These are phyloP conservation scores for Pseudogymnoascus sp. DNA, from an alignment of 2,329 filamentous ascomycete species.

Conservation along the genomic window DNA sequence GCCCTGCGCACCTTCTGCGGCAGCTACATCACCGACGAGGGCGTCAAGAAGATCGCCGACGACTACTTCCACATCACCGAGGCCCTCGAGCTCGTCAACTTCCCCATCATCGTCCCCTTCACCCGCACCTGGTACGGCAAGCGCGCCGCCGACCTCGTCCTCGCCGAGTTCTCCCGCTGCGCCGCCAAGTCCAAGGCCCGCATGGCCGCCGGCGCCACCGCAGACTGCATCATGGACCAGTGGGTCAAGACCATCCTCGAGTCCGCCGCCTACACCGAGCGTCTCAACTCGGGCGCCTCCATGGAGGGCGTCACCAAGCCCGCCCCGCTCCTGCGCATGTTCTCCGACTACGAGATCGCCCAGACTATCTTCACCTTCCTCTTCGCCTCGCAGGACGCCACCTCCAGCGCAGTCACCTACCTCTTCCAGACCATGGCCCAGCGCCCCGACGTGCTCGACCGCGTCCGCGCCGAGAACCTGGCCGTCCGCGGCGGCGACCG, in stretches of 20 bases:
- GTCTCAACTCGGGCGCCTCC: slow-evolving; percentile 61
- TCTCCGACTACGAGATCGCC: slow-evolving; percentile 83
- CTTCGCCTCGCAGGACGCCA: slow-evolving; percentile 95
- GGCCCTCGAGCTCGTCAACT: slow-evolving; percentile 94
- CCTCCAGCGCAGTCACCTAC: slow-evolving; percentile 88
- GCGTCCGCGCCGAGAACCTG: slow-evolving; percentile 85
- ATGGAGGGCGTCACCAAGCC: slow-evolving; percentile 72
- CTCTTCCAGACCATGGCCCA: slow-evolving; percentile 91
- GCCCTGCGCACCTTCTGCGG: slow-evolving; percentile 96
- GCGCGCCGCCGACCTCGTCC: slow-evolving; percentile 86
- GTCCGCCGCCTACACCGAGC: slow-evolving; percentile 72
- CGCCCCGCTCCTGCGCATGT: slow-evolving; percentile 70
- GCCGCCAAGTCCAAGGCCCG: slow-evolving; percentile 87
- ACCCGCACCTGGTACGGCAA: slow-evolving; percentile 97
- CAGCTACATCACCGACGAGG: slow-evolving; percentile 84
- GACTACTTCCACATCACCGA: slow-evolving; percentile 97
- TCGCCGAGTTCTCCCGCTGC: slow-evolving; percentile 82
- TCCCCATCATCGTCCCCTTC: slow-evolving; percentile 90
- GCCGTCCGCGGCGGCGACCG: slow-evolving; percentile 65
- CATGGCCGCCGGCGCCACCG: slow-evolving; percentile 78
- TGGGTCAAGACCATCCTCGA: slow-evolving; percentile 88
- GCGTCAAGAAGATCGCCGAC: slow-evolving; percentile 87
- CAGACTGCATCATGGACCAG: slow-evolving; percentile 89
- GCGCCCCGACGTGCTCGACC: slow-evolving; percentile 83
- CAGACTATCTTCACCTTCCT: slow-evolving; percentile 94